A percentile compares a stretch with the other conserved stretches of the same genome.
Evolutionary conservation across 1,284 basidiomycete species (phyloP).

Genomic region (Mrakiaceae sp.): DNA sequence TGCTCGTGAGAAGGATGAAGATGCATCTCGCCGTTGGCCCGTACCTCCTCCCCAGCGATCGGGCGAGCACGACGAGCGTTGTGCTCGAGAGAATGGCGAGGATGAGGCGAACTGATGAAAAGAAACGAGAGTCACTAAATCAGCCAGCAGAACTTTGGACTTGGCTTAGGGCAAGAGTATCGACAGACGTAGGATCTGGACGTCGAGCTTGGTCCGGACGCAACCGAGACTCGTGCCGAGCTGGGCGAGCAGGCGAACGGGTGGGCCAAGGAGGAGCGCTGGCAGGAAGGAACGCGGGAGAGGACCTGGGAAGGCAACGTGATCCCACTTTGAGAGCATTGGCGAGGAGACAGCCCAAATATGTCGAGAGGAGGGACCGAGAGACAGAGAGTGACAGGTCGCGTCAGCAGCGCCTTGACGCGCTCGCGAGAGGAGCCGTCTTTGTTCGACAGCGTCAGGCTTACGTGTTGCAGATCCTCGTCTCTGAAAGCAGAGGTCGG

Average conservation of each 20-base stretch:
- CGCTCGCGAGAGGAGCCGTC: too few relatives aligned
- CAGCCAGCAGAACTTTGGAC: slow-evolving; percentile 3
- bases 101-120: slow-evolving; percentile 53
- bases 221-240: slow-evolving; percentile 31
- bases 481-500: not conserved
- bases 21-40: slow-evolving; percentile 47
- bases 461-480: too few relatives aligned
- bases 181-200: slow-evolving; percentile 52
- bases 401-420: not conserved
- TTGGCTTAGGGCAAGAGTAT: not conserved
- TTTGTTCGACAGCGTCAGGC: too few relatives aligned
- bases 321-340: slow-evolving; percentile 58
- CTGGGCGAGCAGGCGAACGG: slow-evolving; percentile 39
- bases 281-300: slow-evolving; percentile 76
- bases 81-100: slow-evolving; percentile 57
- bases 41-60: slow-evolving; percentile 51
- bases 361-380: slow-evolving; percentile 2
- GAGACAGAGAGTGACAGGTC: slow-evolving; percentile 1
- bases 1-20: slow-evolving; percentile 57
- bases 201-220: slow-evolving; percentile 44
- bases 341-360: too few relatives aligned
- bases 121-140: not conserved
- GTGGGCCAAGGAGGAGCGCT: slow-evolving; percentile 40
- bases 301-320: slow-evolving; percentile 75
- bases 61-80: slow-evolving; percentile 54